Conservation (phyloP, 306 rosid species). For the Cucurbita ficifolia region DNA sequence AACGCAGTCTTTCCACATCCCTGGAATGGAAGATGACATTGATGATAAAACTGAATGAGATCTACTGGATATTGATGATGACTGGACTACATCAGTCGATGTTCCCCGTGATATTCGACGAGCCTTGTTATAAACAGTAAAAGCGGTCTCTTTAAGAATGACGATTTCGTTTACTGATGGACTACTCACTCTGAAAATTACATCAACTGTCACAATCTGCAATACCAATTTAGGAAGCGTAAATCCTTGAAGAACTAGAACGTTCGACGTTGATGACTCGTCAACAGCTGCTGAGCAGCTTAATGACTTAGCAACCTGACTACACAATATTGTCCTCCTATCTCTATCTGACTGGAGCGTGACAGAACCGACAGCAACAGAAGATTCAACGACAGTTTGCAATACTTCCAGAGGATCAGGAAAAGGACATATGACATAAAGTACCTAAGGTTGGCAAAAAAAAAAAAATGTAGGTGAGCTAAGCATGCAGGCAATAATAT, state of each 20-base stretch:
- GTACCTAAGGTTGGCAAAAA: constrained; percentile 41
- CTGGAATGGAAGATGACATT: constrained; percentile 70
- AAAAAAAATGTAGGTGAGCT: background rate
- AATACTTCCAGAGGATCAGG: constrained; percentile 91
- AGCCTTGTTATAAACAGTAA: constrained; percentile 87
- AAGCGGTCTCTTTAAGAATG: constrained; percentile 84
- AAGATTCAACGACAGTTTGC: constrained; percentile 77
- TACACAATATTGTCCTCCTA: constrained; percentile 58
- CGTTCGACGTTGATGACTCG: constrained; percentile 77
- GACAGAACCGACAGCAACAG: constrained; percentile 85
- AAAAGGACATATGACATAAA: constrained; percentile 95
- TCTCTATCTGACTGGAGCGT: constrained; percentile 77
- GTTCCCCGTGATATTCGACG: constrained; percentile 81
- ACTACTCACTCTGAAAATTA: constrained; percentile 82
- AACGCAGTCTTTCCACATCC: constrained; percentile 90
- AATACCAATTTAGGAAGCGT: constrained; percentile 72
- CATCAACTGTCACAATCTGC: constrained; percentile 93
- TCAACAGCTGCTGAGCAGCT: constrained; percentile 90
- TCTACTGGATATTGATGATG: constrained; percentile 50
- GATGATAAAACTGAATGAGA: constrained; percentile 69
- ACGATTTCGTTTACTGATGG: constrained; percentile 79
- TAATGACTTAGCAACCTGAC: constrained; percentile 87
- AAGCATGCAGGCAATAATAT: background rate
- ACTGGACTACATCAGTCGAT: constrained; percentile 43
- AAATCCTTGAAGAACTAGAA: constrained; percentile 74